Percentiles rank a stretch among this genome's conserved stretches.
Conservation (phyloP, 306 rosid species). For the Adenanthera pavonina region DNA sequence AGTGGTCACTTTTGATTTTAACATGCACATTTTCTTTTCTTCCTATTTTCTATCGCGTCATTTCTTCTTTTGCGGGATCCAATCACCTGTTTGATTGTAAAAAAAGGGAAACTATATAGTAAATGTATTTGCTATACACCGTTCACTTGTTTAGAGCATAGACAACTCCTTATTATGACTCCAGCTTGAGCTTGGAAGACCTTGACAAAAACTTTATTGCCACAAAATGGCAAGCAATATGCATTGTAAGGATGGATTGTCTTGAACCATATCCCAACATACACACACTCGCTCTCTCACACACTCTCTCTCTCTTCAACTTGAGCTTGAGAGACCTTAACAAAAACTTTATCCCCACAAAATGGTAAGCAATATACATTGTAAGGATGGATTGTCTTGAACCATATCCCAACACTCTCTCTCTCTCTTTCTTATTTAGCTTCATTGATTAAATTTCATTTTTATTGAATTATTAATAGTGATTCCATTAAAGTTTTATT, state of each 20-base stretch:
- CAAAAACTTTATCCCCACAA: background rate
- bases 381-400: no score
- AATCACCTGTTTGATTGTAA: background rate
- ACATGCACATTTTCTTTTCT: conserved; percentile 26
- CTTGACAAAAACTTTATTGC: background rate
- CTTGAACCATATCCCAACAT: no score
- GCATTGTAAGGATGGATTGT: no score
- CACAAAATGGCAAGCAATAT: background rate
- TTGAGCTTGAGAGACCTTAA: background rate
- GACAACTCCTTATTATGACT: background rate
- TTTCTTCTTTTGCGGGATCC: conserved; percentile 4
- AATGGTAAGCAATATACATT: background rate
- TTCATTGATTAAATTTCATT: no score
- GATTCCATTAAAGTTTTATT: no score
- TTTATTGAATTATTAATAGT: no score
- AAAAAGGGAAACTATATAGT: background rate
- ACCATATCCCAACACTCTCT: no score
- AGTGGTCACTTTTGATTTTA: conserved; percentile 17
- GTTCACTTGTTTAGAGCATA: background rate
- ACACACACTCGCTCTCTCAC: no score
- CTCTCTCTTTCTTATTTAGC: no score
- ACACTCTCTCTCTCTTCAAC: no score
- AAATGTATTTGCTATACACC: background rate
- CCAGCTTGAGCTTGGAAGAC: background rate
- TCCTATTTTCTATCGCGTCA: background rate